phyloP scores from a whole-genome alignment of 805 yeast species.

The Zygosaccharomyces bisporus region DNA sequence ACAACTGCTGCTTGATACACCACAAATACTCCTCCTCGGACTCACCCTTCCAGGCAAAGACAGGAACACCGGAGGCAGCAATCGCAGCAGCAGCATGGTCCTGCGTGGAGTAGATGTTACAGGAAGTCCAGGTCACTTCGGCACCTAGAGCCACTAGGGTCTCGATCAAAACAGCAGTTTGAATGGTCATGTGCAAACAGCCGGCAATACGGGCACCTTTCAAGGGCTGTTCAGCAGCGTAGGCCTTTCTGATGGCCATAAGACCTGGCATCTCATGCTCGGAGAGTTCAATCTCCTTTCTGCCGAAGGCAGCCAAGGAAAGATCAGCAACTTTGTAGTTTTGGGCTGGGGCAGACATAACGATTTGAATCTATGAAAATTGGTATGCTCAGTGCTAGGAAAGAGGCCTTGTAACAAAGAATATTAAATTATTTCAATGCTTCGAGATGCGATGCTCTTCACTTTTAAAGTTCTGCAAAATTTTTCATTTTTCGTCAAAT shows the following conservation, averaged over 20 bases:
- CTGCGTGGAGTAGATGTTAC: slow-evolving; percentile 99
- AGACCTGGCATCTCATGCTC: slow-evolving; percentile 99
- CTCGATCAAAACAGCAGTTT: slow-evolving; percentile 98
- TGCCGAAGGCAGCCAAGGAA: slow-evolving; percentile 98
- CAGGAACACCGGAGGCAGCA: slow-evolving; percentile 99
- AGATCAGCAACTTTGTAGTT: slow-evolving; percentile 96
- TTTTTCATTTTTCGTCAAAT: slow-evolving; percentile 5
- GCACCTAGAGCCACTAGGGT: slow-evolving; percentile 97
- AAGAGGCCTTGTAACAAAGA: neutral
- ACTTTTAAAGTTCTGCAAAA: slow-evolving; percentile 1
- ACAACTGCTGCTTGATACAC: slow-evolving; percentile 99
- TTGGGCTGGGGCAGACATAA: slow-evolving; percentile 58
- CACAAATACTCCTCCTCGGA: slow-evolving; percentile 98
- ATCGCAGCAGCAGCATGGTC: slow-evolving; percentile 99
- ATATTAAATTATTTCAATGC: neutral
- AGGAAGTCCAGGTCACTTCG: slow-evolving; percentile 98
- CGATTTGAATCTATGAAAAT: slow-evolving; percentile 7
- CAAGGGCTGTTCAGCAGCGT: slow-evolving; percentile 89
- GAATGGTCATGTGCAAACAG: slow-evolving; percentile 99
- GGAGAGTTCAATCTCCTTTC: slow-evolving; percentile 97
- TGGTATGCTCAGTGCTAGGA: neutral
- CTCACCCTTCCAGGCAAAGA: slow-evolving; percentile 99
- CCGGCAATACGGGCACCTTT: slow-evolving; percentile 99
- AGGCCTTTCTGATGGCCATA: slow-evolving; percentile 92
- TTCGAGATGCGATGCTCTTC: slow-evolving; percentile 5